Evolutionary conservation across 306 rosid genomes (phyloP), one percentile per base, ranked within the genome.

Genomic region (Vicia sativa): DNA sequence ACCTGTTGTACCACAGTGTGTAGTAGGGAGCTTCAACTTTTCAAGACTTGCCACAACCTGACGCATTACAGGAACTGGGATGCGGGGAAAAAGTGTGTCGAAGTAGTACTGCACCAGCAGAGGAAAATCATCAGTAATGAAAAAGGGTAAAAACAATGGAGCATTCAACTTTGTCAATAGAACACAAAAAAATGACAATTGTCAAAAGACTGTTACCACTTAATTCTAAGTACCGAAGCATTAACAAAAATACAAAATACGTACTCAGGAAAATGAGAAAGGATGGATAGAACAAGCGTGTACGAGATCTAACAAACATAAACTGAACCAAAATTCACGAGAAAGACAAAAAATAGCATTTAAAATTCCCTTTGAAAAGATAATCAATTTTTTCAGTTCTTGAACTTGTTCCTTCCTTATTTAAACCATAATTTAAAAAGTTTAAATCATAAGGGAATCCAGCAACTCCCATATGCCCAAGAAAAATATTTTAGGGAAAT

Each of bases 51-150:
- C 59, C 37, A 79, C 83, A 70, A 93, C 85, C 83, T 93, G 99
- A 67, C 99, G 84, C 86, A 93, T 0, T 28, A 93, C 99, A 74
- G 99, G 97, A 78, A 93, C 97, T 15, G 99, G 99, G 70, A 93
- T 87, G 68, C 99, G 92, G 26, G 99, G 99, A 77, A 93, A 90
- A 54, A 93, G 97, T 21, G 99, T 93, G 81, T 93, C 99, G 15
- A 90, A 93, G 82, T 93, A 93, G 74, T 93, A 93, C 99, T 93
- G 99, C 88, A 82, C 67, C 29, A 75, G 48, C 12, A 74, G 62
- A 83, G 72, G 38, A 84, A 34, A 61, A 31, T 66, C 29, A 49
- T 83, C 65, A 77, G 65, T 71, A 41, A 56, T 14, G 15, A 34
- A 70, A 5, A 25, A 65, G 56, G 49, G 15, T 4, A 65, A 12